A percentile compares a stretch with the other conserved stretches of the same genome.
Conservation (phyloP, 495 filamentous ascomycete species). For the Aspergillus bertholletiae region DNA sequence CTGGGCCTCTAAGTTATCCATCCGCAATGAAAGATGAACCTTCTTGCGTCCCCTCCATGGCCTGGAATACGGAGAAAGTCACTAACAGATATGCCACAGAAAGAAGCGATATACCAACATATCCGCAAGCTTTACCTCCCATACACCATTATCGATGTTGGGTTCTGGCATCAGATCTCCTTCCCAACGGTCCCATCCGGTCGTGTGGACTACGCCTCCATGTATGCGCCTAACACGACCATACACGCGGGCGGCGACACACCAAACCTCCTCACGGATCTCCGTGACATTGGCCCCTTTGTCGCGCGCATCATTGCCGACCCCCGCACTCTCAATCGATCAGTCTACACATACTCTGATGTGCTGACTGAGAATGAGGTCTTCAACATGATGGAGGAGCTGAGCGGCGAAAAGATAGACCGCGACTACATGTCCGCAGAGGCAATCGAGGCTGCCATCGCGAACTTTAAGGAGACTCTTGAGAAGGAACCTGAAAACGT, state of each 20-base stretch:
- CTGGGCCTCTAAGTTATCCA: no score
- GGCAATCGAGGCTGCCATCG: constrained; percentile 4
- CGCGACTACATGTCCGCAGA: constrained; percentile 19
- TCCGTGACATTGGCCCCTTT: constrained; percentile 39
- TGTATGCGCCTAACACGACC: constrained; percentile 1
- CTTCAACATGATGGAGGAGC: constrained; percentile 28
- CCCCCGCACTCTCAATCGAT: constrained; percentile 38
- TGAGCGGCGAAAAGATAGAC: constrained; percentile 33
- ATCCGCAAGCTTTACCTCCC: constrained; percentile 29
- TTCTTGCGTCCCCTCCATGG: no score
- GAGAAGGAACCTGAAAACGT: constrained; percentile 6
- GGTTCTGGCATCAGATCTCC: constrained; percentile 40
- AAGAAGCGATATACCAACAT: constrained; percentile 36
- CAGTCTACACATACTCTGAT: constrained; percentile 35
- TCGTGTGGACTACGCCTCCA: constrained; percentile 24
- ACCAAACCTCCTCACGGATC: constrained; percentile 30
- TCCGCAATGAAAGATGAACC: no score
- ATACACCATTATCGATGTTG: constrained; percentile 48
- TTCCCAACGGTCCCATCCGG: constrained; percentile 37
- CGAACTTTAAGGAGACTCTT: background rate
- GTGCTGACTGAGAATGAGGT: constrained; percentile 31
- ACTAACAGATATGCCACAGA: no score
- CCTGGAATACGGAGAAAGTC: no score
- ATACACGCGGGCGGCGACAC: constrained; percentile 32
- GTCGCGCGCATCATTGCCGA: constrained; percentile 41